phyloP scores from a whole-genome alignment of 2,329 filamentous ascomycete genomes.

The Fusarium annulatum region DNA sequence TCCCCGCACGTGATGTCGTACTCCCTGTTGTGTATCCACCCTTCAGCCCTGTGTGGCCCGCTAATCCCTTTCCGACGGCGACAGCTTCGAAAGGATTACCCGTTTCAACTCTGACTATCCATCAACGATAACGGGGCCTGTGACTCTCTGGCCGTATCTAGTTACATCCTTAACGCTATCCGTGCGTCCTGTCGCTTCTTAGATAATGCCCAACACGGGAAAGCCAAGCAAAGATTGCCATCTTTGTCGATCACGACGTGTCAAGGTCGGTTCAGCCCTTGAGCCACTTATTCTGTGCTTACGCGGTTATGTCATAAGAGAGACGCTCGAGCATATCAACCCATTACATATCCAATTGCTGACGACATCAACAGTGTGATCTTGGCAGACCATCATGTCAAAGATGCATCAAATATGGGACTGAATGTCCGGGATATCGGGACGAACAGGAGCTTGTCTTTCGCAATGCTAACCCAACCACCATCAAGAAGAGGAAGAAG shows the following conservation, averaged over 20 bases:
- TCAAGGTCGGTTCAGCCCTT: slow-evolving; percentile 50
- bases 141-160: neutral
- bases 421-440: slow-evolving; percentile 54
- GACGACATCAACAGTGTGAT: slow-evolving; percentile 50
- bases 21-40: neutral
- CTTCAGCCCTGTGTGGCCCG: slow-evolving; percentile 29
- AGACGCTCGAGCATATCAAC: slow-evolving; percentile 4
- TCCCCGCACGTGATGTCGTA: slow-evolving; percentile 28
- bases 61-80: slow-evolving; percentile 36
- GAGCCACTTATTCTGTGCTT: slow-evolving; percentile 4
- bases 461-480: slow-evolving; percentile 48
- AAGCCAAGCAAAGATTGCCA: slow-evolving; percentile 56
- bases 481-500: slow-evolving; percentile 49
- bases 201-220: slow-evolving; percentile 55
- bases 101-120: slow-evolving; percentile 35
- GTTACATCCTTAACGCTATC: neutral
- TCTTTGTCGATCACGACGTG: slow-evolving; percentile 53
- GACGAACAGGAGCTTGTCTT: slow-evolving; percentile 55
- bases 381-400: slow-evolving; percentile 53
- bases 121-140: slow-evolving; percentile 15
- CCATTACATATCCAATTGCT: slow-evolving; percentile 4
- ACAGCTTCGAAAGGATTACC: slow-evolving; percentile 45
- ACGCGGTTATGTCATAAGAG: slow-evolving; percentile 9
- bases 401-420: slow-evolving; percentile 55
- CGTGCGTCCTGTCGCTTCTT: neutral